Percentiles rank a stretch among this genome's conserved stretches.
Evolutionary conservation across 2,329 filamentous ascomycete genomes (phyloP).

Genomic region (Fusarium scirpi): DNA sequence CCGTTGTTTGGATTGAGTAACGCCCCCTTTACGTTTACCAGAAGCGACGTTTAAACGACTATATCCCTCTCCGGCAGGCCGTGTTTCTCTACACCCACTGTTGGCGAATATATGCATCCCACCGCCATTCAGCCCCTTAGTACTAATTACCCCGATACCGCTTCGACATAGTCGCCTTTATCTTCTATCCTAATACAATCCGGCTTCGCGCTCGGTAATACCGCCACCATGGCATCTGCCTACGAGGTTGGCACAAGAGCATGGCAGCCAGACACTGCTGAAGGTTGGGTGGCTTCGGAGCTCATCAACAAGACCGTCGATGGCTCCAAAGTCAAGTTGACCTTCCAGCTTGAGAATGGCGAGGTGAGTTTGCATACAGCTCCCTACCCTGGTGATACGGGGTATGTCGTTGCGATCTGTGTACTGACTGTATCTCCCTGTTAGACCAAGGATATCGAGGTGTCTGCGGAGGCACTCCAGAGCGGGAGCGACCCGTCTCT

Average conservation of each 20-base stretch:
- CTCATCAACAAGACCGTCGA: conserved; percentile 86
- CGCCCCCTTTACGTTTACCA: conserved; percentile 20
- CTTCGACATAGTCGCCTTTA: conserved; percentile 40
- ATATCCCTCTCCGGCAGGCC: conserved; percentile 32
- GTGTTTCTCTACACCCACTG: conserved; percentile 31
- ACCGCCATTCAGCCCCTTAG: conserved; percentile 42
- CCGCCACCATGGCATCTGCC: conserved; percentile 82
- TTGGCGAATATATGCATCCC: conserved; percentile 49
- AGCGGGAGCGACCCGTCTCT: conserved; percentile 81
- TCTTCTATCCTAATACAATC: conserved; percentile 24
- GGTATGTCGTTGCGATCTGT: background rate
- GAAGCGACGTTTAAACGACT: conserved; percentile 23
- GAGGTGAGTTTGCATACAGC: conserved; percentile 69
- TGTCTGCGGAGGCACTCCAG: conserved; percentile 80
- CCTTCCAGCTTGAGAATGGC: conserved; percentile 92
- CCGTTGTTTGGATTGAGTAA: conserved; percentile 31
- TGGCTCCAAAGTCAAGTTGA: conserved; percentile 86
- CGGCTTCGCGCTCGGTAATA: conserved; percentile 46
- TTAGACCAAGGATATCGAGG: conserved; percentile 80
- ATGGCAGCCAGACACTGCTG: conserved; percentile 96
- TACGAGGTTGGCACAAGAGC: conserved; percentile 97
- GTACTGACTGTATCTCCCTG: conserved; percentile 26
- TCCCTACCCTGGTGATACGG: background rate
- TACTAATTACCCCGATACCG: conserved; percentile 37
- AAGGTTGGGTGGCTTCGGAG: conserved; percentile 98